Conservation (phyloP, 2,329 filamentous ascomycete genomes). For the Plenodomus lindquistii region DNA sequence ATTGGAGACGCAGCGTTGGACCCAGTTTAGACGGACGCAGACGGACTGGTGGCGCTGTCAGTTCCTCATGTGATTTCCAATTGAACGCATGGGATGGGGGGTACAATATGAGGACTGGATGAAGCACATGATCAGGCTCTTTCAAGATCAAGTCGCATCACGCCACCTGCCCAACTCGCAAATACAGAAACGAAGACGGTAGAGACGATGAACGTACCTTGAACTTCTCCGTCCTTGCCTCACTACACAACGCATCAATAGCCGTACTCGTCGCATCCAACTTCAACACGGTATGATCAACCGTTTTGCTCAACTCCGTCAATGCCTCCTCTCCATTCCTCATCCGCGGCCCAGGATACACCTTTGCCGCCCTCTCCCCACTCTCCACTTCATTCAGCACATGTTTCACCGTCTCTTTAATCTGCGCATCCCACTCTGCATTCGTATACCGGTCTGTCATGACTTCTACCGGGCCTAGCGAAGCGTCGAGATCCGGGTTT, state of each 20-base stretch:
- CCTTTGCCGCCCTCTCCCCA: conserved; percentile 30
- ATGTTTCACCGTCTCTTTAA: conserved; percentile 40
- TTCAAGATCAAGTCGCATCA: background rate
- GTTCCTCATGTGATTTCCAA: too few species aligned
- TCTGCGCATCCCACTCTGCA: conserved; percentile 49
- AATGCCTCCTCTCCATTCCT: conserved; percentile 31
- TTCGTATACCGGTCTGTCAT: conserved; percentile 52
- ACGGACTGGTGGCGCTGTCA: conserved; percentile 50
- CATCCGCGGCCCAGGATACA: conserved; percentile 32
- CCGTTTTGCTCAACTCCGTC: conserved; percentile 40
- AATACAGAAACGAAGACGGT: background rate
- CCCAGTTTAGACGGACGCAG: conserved; percentile 60
- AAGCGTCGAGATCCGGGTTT: conserved; percentile 33
- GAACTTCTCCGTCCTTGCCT: conserved; percentile 55
- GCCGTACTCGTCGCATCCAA: conserved; percentile 52
- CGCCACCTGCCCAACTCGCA: background rate
- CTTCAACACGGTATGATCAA: conserved; percentile 57
- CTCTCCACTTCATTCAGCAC: conserved; percentile 33
- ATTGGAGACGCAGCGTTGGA: conserved; percentile 54
- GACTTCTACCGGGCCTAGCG: conserved; percentile 31
- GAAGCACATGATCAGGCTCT: background rate
- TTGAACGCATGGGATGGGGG: too few species aligned
- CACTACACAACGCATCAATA: conserved; percentile 59
- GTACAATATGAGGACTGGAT: too few species aligned
- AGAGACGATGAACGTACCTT: too few species aligned